Conservation (phyloP, 441 rosid genomes). For the Erodium texanum region DNA sequence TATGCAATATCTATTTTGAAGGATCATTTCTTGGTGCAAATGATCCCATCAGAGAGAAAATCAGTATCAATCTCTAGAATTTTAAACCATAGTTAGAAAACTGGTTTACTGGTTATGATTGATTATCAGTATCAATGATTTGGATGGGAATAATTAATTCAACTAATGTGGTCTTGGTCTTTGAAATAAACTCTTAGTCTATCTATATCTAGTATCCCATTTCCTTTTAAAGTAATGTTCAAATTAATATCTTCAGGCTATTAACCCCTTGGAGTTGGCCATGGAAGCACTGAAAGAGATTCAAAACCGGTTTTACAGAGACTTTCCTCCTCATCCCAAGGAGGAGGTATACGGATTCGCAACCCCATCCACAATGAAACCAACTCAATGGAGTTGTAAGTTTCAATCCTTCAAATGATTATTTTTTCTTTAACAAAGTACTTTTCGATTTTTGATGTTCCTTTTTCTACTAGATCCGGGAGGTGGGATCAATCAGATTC, state of each 20-base stretch:
- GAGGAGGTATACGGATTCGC: constrained; percentile 82
- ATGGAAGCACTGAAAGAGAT: constrained; percentile 82
- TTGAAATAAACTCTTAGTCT: neutral
- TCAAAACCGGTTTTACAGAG: constrained; percentile 66
- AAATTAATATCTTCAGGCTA: constrained; percentile 47
- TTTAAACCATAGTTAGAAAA: no score
- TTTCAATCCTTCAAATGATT: constrained; percentile 8
- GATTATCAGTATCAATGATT: neutral
- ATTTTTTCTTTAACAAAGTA: neutral
- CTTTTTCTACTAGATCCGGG: constrained; percentile 63
- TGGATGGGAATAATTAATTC: neutral
- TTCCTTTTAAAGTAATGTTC: constrained; percentile 3
- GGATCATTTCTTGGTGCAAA: neutral
- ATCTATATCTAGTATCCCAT: neutral
- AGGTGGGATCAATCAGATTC: constrained; percentile 96
- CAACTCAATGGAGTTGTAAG: constrained; percentile 94
- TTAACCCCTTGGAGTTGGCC: constrained; percentile 74
- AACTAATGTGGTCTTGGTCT: neutral
- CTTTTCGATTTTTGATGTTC: constrained; percentile 13
- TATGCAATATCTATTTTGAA: constrained; percentile 14
- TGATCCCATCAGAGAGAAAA: neutral
- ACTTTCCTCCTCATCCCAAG: constrained; percentile 71
- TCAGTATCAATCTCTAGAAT: neutral
- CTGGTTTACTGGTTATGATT: no score
- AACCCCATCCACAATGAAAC: constrained; percentile 95